Base-by-base conservation (phyloP, 352 stramenopile genomes). In the Phytophthora constricta region DNA sequence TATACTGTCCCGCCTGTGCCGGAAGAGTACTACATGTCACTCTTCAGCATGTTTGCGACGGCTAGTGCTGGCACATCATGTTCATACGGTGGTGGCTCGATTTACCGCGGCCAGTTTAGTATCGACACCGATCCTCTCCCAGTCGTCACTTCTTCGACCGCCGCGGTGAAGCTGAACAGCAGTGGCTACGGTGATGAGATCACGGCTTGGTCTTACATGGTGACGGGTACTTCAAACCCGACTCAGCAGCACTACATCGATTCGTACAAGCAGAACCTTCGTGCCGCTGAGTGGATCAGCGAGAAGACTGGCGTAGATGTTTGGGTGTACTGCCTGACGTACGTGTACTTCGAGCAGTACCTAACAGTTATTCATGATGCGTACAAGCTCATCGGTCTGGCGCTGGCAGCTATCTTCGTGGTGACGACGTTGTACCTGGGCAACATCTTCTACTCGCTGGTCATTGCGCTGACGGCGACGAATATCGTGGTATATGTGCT, bases 11-110 rank as follows among this genome's bases (percentile, higher is more conserved):
- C 82, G 11, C 79, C 82, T 31, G 77, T 91, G 3, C 76, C 84
- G 1, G 46, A 76, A 19, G 60, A 75, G 23, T 70, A 76, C 52
- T 92, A 82, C 76, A 91, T 89, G 76, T 88, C 77, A 22, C 76
- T 91, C 52, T 92, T 92, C 59, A 83, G 79, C 49, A 91, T 92
- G 69, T 92, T 92, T 54, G 67, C 79, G 4, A 86, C 66, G 11
- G 84, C 84, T 16, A 88, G 77, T 64, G 82, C 84, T 33, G 80
- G 82, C 19, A 71, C 70, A 1, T 72, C 82, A 45, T 92, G 84
- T 60, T 83, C 84, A 7, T 86, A 89, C 61, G 82, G 84, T 68
- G 84, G 84, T 55, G 84, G 80, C 2, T 90, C 84, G 55, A 91
- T 75, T 68, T 84, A 90, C 54, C 78, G 77, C 65, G 82, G 82